Evolutionary conservation across 768 basidiomycete species (phyloP).

Genomic region (Boletus reticuloceps): DNA sequence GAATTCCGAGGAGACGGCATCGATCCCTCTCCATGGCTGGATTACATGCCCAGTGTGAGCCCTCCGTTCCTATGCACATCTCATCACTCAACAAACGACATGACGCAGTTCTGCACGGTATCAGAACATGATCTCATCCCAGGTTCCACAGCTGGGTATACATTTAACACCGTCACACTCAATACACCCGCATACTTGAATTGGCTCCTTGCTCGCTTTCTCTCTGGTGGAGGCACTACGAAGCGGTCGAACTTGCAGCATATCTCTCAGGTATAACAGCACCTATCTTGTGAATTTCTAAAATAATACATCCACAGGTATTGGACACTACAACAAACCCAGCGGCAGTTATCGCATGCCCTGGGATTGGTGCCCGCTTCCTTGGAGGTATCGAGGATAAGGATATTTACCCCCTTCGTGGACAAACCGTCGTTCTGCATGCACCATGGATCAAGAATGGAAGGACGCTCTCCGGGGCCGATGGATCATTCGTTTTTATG

Average conservation of each 20-base stretch:
- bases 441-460: conserved; percentile 50
- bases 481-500: conserved; percentile 35
- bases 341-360: conserved; percentile 61
- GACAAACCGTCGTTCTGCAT: conserved; percentile 42
- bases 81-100: neutral
- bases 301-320: conserved; percentile 7
- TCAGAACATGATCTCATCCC: conserved; percentile 40
- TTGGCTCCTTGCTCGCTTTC: conserved; percentile 61
- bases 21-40: conserved; percentile 34
- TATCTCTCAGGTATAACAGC: conserved; percentile 50
- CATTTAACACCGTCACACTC: conserved; percentile 69
- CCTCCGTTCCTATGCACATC: neutral
- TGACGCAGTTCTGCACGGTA: conserved; percentile 35
- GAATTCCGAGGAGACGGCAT: conserved; percentile 50
- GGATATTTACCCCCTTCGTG: conserved; percentile 45
- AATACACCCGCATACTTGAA: conserved; percentile 61
- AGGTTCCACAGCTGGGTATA: conserved; percentile 45
- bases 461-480: conserved; percentile 27
- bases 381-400: conserved; percentile 53
- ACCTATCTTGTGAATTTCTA: neutral
- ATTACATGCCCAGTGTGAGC: conserved; percentile 55
- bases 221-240: conserved; percentile 56
- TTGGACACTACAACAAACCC: conserved; percentile 10
- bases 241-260: conserved; percentile 64
- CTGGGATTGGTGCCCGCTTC: conserved; percentile 57